A percentile compares a stretch with the other conserved stretches of the same genome.
phyloP scores from a whole-genome alignment of 345 rosid species.

The Dipteronia dyeriana region DNA sequence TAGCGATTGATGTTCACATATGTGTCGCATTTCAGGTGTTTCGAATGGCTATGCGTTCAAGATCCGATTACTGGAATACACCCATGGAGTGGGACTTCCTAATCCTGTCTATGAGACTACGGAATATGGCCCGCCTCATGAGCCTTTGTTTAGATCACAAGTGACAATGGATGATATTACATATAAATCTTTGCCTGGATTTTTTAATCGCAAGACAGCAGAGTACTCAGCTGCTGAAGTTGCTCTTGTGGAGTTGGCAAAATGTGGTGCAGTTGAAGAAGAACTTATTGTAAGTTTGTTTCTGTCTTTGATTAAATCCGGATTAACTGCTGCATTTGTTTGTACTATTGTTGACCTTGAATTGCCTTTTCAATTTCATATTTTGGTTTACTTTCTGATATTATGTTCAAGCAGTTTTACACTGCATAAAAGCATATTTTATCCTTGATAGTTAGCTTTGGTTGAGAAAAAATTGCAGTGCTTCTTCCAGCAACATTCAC shows the following conservation, averaged over 20 bases:
- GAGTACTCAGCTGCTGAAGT: slow-evolving; percentile 97
- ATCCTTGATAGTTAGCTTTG: background rate
- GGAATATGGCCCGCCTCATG: slow-evolving; percentile 81
- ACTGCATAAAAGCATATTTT: background rate
- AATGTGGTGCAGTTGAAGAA: slow-evolving; percentile 50
- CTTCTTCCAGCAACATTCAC: too few relatives aligned
- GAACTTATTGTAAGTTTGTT: slow-evolving; percentile 71
- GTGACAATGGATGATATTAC: slow-evolving; percentile 62
- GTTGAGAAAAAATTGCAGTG: too few relatives aligned
- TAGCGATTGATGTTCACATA: slow-evolving; percentile 1
- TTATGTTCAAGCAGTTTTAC: background rate
- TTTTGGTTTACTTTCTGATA: background rate
- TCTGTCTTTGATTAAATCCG: background rate
- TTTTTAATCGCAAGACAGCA: slow-evolving; percentile 87
- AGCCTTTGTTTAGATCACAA: slow-evolving; percentile 65
- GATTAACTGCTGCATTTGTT: slow-evolving; percentile 4
- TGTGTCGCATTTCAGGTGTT: slow-evolving; percentile 46
- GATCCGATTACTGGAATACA: slow-evolving; percentile 78
- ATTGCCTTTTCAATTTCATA: background rate
- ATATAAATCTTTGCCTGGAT: slow-evolving; percentile 80
- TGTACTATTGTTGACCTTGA: background rate
- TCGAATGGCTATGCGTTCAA: slow-evolving; percentile 79
- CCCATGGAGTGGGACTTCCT: slow-evolving; percentile 64
- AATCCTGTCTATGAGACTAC: slow-evolving; percentile 79
- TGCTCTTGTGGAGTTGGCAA: slow-evolving; percentile 69